phyloP scores from a whole-genome alignment of 2,329 filamentous ascomycete genomes.

The Hypoxylon rubiginosum region DNA sequence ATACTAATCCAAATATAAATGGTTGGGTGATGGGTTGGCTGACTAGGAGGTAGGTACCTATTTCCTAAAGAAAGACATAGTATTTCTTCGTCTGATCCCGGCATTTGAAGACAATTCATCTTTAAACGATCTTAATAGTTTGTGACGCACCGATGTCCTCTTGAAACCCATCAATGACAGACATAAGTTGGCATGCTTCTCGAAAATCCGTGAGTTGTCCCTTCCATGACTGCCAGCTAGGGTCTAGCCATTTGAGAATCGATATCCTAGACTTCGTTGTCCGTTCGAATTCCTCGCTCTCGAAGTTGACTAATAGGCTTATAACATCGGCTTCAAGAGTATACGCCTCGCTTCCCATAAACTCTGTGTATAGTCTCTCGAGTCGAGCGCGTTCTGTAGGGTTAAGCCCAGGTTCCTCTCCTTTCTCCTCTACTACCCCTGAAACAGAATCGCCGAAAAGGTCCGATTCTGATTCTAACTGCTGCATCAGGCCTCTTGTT shows the following conservation, averaged over 20 bases:
- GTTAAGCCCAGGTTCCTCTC: neutral
- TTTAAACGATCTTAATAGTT: neutral
- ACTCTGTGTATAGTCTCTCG: conserved; percentile 9
- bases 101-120: neutral
- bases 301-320: conserved; percentile 1
- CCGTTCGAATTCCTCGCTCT: neutral
- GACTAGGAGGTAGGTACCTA: too few relatives aligned
- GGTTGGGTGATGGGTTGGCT: too few relatives aligned
- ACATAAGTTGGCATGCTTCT: conserved; percentile 11
- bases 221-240: conserved; percentile 5
- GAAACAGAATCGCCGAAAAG: neutral
- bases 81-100: too few relatives aligned
- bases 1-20: too few relatives aligned
- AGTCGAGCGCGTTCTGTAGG: conserved; percentile 2
- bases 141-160: neutral
- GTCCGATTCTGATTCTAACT: conserved; percentile 2
- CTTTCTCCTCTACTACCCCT: neutral
- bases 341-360: neutral
- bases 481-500: conserved; percentile 1
- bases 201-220: conserved; percentile 6
- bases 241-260: conserved; percentile 6
- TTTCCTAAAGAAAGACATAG: neutral
- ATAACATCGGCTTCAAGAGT: neutral
- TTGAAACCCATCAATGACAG: conserved; percentile 7
- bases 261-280: conserved; percentile 8